Evolutionary conservation across 345 rosid species (phyloP), one percentile per base, ranked within the genome.

Genomic region (Bruguiera parviflora): DNA sequence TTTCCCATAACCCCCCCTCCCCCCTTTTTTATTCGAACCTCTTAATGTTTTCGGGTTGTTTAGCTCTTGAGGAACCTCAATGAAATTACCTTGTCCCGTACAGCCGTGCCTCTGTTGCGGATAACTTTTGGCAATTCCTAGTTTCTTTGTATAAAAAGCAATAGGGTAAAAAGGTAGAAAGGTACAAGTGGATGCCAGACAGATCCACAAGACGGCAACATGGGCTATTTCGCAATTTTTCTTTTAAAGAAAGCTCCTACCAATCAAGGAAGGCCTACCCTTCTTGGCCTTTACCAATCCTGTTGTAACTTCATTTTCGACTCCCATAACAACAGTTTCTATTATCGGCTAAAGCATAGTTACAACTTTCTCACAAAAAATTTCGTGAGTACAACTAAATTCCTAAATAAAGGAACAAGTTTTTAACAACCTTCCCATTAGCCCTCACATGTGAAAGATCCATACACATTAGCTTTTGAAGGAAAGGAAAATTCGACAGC

Each of bases 181-280:
- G 13, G 4, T 11, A 46, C 7, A 58, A 65, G 8, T 33, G 58
- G 27, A n/a, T n/a, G 22, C 27, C 31, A 53, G 39, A 64, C 19
- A 60, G 22, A 56, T 24, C 21, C 63, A 75, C 47, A 43, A 43
- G 47, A 43, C 3, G 47, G 47, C 47, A 43, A 43, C 49, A 11
- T 43, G 49, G 49, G 49, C 67, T 55, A 49, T 39, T 66, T 28
- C 60, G 33, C 43, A 68, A 57, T 68, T 56, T 28, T 63, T 7
- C 55, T 32, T 74, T 68, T 47, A 43, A 64, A 49, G 65, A 65
- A 57, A 72, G 60, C 65, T 49, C 52, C 59, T 51, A 65, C 47
- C 64, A 57, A 72, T 57, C 47, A 64, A 29, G 59, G 53, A 72
- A 72, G 59, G 27, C 60, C 70, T 58, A 49, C 69, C 70, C 37